Percentiles rank a stretch among this genome's conserved stretches.
Evolutionary conservation across 805 yeast genomes (phyloP).

Genomic region (Lipomyces kockii): DNA sequence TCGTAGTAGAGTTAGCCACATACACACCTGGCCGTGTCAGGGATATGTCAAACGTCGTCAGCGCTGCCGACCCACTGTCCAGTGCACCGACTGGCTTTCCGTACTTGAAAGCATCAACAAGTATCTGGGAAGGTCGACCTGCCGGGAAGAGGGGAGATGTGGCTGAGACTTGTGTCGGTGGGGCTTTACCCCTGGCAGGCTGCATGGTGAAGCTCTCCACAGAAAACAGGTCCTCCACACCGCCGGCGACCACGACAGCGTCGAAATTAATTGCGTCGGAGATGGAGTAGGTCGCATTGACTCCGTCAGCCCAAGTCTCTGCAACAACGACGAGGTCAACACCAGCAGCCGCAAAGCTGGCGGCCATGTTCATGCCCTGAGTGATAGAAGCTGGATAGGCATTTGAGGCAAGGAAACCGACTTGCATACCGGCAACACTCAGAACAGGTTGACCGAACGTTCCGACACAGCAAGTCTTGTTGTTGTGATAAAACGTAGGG

Average conservation of each 20-base stretch:
- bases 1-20: constrained; percentile 2
- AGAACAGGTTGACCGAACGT: constrained; percentile 5
- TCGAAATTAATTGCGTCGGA: constrained; percentile 8
- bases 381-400: constrained; percentile 5
- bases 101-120: constrained; percentile 19
- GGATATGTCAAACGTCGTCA: constrained; percentile 7
- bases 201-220: constrained; percentile 9
- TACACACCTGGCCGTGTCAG: constrained; percentile 14
- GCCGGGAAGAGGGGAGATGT: constrained; percentile 10
- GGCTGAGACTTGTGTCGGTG: constrained; percentile 4
- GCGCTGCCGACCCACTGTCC: constrained; percentile 1
- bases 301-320: constrained; percentile 9
- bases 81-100: constrained; percentile 13
- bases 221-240: constrained; percentile 9
- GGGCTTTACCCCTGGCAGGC: not conserved
- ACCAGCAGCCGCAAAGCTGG: constrained; percentile 6
- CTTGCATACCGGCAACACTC: constrained; percentile 9
- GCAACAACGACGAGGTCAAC: constrained; percentile 7
- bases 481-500: constrained; percentile 12
- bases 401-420: constrained; percentile 10
- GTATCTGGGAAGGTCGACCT: constrained; percentile 13
- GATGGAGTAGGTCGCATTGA: constrained; percentile 7
- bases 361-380: constrained; percentile 8
- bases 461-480: constrained; percentile 7
- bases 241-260: constrained; percentile 10